Percentiles rank a stretch among this genome's conserved stretches.
phyloP scores from a whole-genome alignment of 306 rosid species.

The Lablab purpureus region DNA sequence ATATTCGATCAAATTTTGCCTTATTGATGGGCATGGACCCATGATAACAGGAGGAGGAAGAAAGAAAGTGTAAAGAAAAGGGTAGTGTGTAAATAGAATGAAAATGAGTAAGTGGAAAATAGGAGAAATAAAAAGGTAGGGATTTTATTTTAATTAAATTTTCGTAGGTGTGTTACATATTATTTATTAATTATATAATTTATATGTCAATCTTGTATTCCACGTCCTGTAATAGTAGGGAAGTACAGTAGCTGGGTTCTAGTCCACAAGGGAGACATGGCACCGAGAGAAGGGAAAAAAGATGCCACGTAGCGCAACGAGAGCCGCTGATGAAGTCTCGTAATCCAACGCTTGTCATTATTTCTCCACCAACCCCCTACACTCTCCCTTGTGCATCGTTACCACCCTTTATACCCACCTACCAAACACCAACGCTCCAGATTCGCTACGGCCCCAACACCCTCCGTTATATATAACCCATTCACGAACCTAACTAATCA shows the following conservation, averaged over 20 bases:
- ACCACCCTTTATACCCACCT: slow-evolving; percentile 68
- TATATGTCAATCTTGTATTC: background rate
- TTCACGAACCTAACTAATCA: background rate
- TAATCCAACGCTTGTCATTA: slow-evolving; percentile 45
- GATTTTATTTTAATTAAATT: no score
- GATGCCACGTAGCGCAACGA: slow-evolving; percentile 43
- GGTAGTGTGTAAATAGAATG: no score
- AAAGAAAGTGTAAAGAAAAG: no score
- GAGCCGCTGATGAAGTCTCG: slow-evolving; percentile 27
- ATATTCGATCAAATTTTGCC: no score
- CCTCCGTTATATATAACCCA: slow-evolving; percentile 38
- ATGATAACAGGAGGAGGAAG: no score
- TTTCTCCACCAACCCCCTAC: slow-evolving; percentile 59
- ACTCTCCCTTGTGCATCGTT: slow-evolving; percentile 42
- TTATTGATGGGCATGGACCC: no score
- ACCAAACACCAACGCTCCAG: slow-evolving; percentile 51
- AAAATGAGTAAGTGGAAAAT: no score
- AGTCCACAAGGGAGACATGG: slow-evolving; percentile 40
- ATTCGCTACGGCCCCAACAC: slow-evolving; percentile 1
- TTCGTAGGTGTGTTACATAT: no score
- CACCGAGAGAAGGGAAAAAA: slow-evolving; percentile 13
- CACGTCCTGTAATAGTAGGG: background rate
- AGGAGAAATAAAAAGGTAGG: no score
- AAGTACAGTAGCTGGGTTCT: background rate
- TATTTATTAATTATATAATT: no score